A percentile compares a stretch with the other conserved stretches of the same genome.
phyloP scores from a whole-genome alignment of 805 yeast species.

The Wickerhamiella hasegawae region DNA sequence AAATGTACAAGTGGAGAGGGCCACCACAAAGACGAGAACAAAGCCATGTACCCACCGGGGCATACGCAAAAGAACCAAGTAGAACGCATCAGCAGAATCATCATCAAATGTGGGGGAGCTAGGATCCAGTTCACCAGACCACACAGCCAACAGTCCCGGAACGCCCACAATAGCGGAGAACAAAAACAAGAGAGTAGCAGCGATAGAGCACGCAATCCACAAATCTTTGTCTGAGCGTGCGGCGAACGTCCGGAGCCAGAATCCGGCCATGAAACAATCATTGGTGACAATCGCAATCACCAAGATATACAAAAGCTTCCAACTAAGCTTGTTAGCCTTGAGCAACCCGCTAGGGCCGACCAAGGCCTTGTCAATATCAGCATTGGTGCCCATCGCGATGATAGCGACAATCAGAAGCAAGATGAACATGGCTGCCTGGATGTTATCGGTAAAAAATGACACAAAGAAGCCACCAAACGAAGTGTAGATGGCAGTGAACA shows the following conservation, averaged over 20 bases:
- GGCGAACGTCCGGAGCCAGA: conserved; percentile 91
- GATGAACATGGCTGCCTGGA: conserved; percentile 66
- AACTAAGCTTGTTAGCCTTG: conserved; percentile 56
- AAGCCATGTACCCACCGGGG: conserved; percentile 81
- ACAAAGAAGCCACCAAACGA: conserved; percentile 79
- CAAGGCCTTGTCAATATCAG: conserved; percentile 38
- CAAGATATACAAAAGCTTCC: conserved; percentile 77
- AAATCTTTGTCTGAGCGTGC: conserved; percentile 63
- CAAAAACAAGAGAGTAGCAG: conserved; percentile 47
- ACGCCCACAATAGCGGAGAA: conserved; percentile 61
- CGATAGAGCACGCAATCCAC: conserved; percentile 57
- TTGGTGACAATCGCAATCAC: conserved; percentile 79
- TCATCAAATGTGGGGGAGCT: conserved; percentile 27
- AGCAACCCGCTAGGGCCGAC: conserved; percentile 52
- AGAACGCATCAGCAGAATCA: conserved; percentile 52
- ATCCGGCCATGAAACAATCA: conserved; percentile 79
- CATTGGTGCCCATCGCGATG: conserved; percentile 65
- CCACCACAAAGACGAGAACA: conserved; percentile 54
- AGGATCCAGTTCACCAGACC: conserved; percentile 53
- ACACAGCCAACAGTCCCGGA: conserved; percentile 77
- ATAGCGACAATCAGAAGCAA: conserved; percentile 52
- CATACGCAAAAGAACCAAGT: conserved; percentile 50
- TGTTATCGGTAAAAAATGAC: conserved; percentile 72
- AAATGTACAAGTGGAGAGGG: conserved; percentile 74
- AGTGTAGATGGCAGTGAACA: conserved; percentile 75